Evolutionary conservation across 2,329 filamentous ascomycete genomes (phyloP).

Genomic region (Aspergillus sp.): DNA sequence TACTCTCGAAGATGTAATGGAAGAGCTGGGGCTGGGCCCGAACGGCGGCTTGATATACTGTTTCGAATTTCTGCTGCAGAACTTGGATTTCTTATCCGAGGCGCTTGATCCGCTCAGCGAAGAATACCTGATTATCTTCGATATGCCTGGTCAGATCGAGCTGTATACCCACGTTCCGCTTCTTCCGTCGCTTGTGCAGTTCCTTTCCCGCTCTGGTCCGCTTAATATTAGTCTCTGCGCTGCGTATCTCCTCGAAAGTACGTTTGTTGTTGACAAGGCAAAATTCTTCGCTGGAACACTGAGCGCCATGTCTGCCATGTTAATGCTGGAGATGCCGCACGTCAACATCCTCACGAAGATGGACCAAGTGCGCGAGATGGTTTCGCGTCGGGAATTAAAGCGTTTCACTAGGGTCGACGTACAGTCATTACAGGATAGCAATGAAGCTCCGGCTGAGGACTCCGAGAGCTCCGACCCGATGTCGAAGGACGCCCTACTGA

Average conservation of each 20-base stretch:
- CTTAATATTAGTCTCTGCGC: conserved; percentile 91
- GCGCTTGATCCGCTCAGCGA: conserved; percentile 83
- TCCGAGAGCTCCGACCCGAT: conserved; percentile 61
- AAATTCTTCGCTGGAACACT: conserved; percentile 97
- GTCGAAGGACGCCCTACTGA: conserved; percentile 71
- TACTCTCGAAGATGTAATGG: conserved; percentile 93
- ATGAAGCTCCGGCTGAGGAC: conserved; percentile 46
- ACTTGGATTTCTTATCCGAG: conserved; percentile 87
- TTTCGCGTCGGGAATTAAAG: conserved; percentile 84
- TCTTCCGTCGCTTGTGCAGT: conserved; percentile 77
- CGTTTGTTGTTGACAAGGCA: conserved; percentile 90
- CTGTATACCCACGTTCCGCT: conserved; percentile 97
- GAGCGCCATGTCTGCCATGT: conserved; percentile 97
- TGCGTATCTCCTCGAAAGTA: conserved; percentile 90
- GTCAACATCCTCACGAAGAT: conserved; percentile 97
- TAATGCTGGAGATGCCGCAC: conserved; percentile 96
- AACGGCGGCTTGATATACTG: conserved; percentile 95
- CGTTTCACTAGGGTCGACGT: conserved; percentile 86
- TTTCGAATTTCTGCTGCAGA: conserved; percentile 93
- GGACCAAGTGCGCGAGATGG: conserved; percentile 89
- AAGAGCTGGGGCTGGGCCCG: conserved; percentile 84
- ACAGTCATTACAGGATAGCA: conserved; percentile 70
- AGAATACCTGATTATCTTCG: conserved; percentile 95
- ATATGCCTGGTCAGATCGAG: conserved; percentile 99
- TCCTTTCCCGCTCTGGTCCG: conserved; percentile 73